These are phyloP conservation scores for Flaveria linearis DNA, from an alignment of 129 eudicot genomes.

Conservation along the genomic window DNA sequence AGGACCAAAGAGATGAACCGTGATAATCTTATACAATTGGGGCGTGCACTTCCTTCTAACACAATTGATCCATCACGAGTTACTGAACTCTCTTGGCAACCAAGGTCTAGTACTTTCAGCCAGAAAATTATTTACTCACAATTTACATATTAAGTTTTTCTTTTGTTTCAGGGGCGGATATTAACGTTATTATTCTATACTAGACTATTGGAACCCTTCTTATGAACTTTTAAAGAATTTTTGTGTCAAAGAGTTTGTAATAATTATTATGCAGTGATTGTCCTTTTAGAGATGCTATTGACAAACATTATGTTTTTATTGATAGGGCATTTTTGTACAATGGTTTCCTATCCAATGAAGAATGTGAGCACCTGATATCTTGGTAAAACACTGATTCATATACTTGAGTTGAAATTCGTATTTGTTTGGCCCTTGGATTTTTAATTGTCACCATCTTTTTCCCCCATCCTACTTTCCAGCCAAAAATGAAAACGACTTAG, in stretches of 20 bases:
- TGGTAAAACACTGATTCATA: conserved; percentile 41
- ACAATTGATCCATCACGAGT: conserved; percentile 66
- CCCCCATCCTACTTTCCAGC: conserved; percentile 1
- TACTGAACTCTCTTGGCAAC: conserved; percentile 73
- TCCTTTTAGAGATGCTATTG: conserved; percentile 29
- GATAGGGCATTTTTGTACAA: conserved; percentile 71
- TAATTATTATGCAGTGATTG: neutral
- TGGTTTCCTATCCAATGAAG: conserved; percentile 72
- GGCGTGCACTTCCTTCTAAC: conserved; percentile 34
- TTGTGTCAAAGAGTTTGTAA: neutral
- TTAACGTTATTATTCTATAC: neutral
- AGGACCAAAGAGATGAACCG: conserved; percentile 42
- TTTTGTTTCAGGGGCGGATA: neutral
- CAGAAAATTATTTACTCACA: neutral
- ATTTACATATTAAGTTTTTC: neutral
- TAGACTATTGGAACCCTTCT: neutral
- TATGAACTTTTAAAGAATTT: neutral
- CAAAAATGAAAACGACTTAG: neutral
- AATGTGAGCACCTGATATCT: conserved; percentile 73
- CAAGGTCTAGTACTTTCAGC: conserved; percentile 84
- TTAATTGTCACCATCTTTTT: neutral
- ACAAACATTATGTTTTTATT: conserved; percentile 35
- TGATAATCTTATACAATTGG: conserved; percentile 38
- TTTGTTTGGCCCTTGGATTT: neutral
- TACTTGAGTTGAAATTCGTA: conserved; percentile 1